These are phyloP conservation scores for Stagonosporopsis vannaccii DNA, from an alignment of 2,329 filamentous ascomycete species.

Conservation along the genomic window DNA sequence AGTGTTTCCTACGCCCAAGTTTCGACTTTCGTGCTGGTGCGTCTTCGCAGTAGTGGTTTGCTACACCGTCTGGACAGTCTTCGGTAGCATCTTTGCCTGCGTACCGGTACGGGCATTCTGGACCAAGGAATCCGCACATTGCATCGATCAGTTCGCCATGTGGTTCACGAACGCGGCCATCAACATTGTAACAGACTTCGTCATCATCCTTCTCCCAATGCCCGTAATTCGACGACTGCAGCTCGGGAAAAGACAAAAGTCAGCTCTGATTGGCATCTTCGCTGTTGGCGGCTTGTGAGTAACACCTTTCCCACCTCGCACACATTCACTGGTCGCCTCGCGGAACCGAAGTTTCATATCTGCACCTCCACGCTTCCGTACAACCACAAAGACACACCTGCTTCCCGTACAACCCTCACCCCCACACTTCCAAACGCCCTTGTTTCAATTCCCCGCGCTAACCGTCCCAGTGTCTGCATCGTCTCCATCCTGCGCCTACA, in stretches of 20 bases:
- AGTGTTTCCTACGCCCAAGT: slow-evolving; percentile 40
- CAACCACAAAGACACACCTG: background rate
- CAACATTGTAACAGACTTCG: slow-evolving; percentile 46
- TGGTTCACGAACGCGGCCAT: slow-evolving; percentile 43
- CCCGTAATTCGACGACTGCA: slow-evolving; percentile 45
- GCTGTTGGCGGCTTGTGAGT: slow-evolving; percentile 52
- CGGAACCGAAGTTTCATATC: slow-evolving; percentile 5
- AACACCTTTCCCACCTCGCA: background rate
- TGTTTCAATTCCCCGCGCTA: slow-evolving; percentile 8
- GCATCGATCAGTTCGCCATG: slow-evolving; percentile 41
- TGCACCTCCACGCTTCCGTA: slow-evolving; percentile 15
- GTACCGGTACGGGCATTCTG: slow-evolving; percentile 44
- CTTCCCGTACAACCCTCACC: background rate
- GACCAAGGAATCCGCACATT: slow-evolving; percentile 39
- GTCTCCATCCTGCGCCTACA: slow-evolving; percentile 46
- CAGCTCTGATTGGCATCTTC: slow-evolving; percentile 48
- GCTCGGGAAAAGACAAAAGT: slow-evolving; percentile 46
- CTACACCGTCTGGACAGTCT: slow-evolving; percentile 43
- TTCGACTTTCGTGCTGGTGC: slow-evolving; percentile 33
- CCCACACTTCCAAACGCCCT: background rate
- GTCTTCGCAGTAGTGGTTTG: slow-evolving; percentile 35
- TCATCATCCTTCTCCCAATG: slow-evolving; percentile 46
- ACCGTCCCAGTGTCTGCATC: slow-evolving; percentile 40
- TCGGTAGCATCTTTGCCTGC: slow-evolving; percentile 44
- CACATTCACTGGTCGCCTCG: slow-evolving; percentile 3